Evolutionary conservation across 78 protist genomes (phyloP), one percentile per base, ranked within the genome.

Genomic region (Dictyostelium purpureum): DNA sequence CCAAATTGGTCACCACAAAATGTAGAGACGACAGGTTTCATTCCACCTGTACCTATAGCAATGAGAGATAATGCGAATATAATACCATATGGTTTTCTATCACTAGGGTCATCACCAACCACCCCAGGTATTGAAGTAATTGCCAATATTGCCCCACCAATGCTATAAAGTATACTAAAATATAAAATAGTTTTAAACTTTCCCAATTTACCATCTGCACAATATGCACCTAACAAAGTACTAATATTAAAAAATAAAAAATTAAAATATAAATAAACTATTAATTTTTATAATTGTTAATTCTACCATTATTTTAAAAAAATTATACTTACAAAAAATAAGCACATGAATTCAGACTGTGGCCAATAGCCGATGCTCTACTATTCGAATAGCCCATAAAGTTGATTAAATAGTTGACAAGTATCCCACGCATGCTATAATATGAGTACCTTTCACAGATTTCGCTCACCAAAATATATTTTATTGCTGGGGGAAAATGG

Each of bases 21-120:
- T 26, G 95, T 66, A 2, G 88, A 49, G 6, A 87, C 95, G 3
- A 87, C 78, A 21, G 80, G 79, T 66, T 88, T 74, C 1, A 81
- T 70, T 38, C 96, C 98, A 9, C 98, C 98, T 0, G 98, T 96
- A 63, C 98, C 96, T 2, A 94, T 16, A 6, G 96, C 96, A 24
- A 96, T 75, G 26, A 96, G 38, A 0, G 31, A n/a, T 14, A 96
- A 67, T 28, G 96, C 97, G 28, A 81, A 9, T 11, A 76, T n/a
- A 7, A 70, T 28, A 11, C 69, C 71, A 37, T 43, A 33, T 28
- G 71, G 42, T 3, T 38, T 33, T 63, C 71, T 63, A 63, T 63
- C 0, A 26, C 71, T 43, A 6, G 96, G 93, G 18, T 63, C 9
- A 33, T 33, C 38, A 63, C 71, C 71, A 31, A 63, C 71, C 14